A percentile compares a stretch with the other conserved stretches of the same genome.
These are phyloP conservation scores for Picochlorum costavermella DNA, from an alignment of 139 green algal species.

Conservation along the genomic window DNA sequence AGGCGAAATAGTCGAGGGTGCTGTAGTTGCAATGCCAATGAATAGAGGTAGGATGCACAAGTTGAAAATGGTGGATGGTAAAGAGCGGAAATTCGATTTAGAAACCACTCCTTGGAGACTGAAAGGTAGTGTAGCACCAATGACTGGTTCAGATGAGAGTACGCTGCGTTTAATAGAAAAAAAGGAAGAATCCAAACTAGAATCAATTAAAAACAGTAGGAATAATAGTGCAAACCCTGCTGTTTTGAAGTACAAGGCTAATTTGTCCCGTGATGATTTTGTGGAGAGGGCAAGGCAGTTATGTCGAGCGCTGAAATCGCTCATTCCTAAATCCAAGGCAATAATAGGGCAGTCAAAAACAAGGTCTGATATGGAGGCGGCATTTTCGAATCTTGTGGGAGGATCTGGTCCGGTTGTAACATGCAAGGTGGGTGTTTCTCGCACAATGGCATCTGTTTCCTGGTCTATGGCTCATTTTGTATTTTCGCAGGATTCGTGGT, in stretches of 20 bases:
- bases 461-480: background rate
- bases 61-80: background rate
- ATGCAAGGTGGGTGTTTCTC: background rate
- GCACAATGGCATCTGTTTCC: background rate
- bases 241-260: slow-evolving; percentile 11
- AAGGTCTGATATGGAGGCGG: slow-evolving; percentile 5
- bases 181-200: background rate
- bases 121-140: background rate
- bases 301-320: background rate
- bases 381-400: background rate
- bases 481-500: slow-evolving; percentile 4
- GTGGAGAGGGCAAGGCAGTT: slow-evolving; percentile 6
- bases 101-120: background rate
- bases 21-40: background rate
- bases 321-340: background rate
- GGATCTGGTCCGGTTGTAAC: background rate
- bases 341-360: slow-evolving; percentile 3
- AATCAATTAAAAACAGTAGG: slow-evolving; percentile 2
- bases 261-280: slow-evolving; percentile 7
- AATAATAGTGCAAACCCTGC: slow-evolving; percentile 1
- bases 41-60: slow-evolving; percentile 4
- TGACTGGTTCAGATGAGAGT: background rate
- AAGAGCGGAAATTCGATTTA: background rate
- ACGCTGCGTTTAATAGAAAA: background rate
- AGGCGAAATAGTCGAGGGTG: background rate